Evolutionary conservation across 2,329 filamentous ascomycete genomes (phyloP), one percentile per base, ranked within the genome.

Genomic region (Fusarium sororula): DNA sequence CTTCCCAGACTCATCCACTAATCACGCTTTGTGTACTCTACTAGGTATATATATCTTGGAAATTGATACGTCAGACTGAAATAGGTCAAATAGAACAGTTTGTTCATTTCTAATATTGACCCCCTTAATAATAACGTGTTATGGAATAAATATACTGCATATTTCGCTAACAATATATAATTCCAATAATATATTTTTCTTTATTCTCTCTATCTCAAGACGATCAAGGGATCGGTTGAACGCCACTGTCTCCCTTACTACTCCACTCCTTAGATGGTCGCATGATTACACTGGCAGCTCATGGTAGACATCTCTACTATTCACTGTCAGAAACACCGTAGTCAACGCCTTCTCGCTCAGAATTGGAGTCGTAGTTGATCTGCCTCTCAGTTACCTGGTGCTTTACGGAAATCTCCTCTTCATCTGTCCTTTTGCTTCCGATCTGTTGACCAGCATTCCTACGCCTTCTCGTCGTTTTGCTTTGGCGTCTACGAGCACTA

Each of bases 161-260:
- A n/a, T 11, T 8, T 42, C 1, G 10, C 6, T n/a, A 3, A 24
- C 5, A 11, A 7, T 4, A 24, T 0, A 7, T 42, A 1, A 13
- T 18, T 26, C 17, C 0, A 18, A 13, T 18, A 9, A 7, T 8
- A 0, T 44, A 44, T 9, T 13, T 13, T 26, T 12, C 22, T 18
- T 18, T 18, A 7, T 44, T 24, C 5, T 26, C 42, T 24, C 5
- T 12, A 24, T 24, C 15, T 18, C 15, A 12, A 44, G 15, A 12
- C n/a, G 14, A 5, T 5, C 11, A 24, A 15, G 11, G 0, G 41
- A 44, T 14, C 13, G 30, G 1, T 32, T 32, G 15, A 13, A 12
- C 7, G 10, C 11, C n/a, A 44, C 5, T 0, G 17, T 24, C 11
- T 7, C 4, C 8, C n/a, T 44, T 24, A 24, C 15, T 6, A 24